These are phyloP conservation scores for Aspergillus caelatus DNA, from an alignment of 2,329 filamentous ascomycete genomes.

Conservation along the genomic window DNA sequence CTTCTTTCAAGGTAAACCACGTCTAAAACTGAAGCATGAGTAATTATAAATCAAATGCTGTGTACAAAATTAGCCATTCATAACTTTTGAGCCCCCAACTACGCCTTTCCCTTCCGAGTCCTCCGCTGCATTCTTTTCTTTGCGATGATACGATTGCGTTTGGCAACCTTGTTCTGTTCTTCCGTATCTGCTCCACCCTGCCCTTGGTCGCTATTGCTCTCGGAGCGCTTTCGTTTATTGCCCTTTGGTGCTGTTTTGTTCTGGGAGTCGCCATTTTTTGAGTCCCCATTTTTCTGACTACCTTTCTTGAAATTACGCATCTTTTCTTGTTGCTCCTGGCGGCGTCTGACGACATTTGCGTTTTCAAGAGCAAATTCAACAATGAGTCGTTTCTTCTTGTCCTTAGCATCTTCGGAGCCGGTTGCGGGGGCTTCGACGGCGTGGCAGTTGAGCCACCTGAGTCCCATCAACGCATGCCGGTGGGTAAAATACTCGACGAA, in stretches of 20 bases:
- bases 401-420: conserved; percentile 48
- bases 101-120: conserved; percentile 56
- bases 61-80: conserved; percentile 14
- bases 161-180: conserved; percentile 59
- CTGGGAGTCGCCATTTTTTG: conserved; percentile 5
- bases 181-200: conserved; percentile 32
- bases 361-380: conserved; percentile 99
- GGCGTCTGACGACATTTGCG: conserved; percentile 85
- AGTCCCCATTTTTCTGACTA: conserved; percentile 19
- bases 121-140: conserved; percentile 77
- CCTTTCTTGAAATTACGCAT: conserved; percentile 24
- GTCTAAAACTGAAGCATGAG: neutral
- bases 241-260: conserved; percentile 22
- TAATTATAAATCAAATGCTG: conserved; percentile 14
- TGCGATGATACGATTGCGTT: conserved; percentile 76
- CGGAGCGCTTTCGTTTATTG: conserved; percentile 38
- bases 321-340: conserved; percentile 48
- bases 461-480: conserved; percentile 89
- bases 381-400: conserved; percentile 85
- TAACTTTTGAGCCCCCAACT: conserved; percentile 16
- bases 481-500: conserved; percentile 97
- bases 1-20: neutral
- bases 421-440: conserved; percentile 49
- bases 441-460: conserved; percentile 89
- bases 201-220: conserved; percentile 23